Evolutionary conservation across 2,329 filamentous ascomycete species (phyloP).

Genomic region (Sclerotiophoma versabilis): DNA sequence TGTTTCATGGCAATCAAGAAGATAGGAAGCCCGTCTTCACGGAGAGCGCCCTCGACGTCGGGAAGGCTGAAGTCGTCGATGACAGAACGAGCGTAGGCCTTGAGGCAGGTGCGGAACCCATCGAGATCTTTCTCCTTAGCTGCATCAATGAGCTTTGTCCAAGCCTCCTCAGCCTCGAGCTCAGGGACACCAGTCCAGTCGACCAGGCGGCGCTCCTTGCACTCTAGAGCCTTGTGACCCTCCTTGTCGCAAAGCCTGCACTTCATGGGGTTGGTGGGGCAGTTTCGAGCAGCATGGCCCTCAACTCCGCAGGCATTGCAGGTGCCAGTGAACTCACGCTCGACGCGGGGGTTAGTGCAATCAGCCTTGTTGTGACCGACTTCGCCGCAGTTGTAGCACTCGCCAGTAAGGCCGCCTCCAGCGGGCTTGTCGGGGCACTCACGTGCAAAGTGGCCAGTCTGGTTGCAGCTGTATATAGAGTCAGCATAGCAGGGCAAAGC

Average conservation of each 20-base stretch:
- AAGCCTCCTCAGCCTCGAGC: constrained; percentile 58
- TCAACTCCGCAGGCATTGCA: constrained; percentile 65
- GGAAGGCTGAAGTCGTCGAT: constrained; percentile 50
- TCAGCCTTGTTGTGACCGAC: constrained; percentile 68
- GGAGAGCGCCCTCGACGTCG: constrained; percentile 60
- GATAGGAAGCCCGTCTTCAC: constrained; percentile 55
- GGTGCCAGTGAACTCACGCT: constrained; percentile 60
- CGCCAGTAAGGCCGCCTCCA: constrained; percentile 49
- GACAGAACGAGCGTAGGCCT: constrained; percentile 58
- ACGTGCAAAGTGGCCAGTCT: constrained; percentile 56
- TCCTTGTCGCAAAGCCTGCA: constrained; percentile 63
- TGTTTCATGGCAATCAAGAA: constrained; percentile 61
- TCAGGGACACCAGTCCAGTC: constrained; percentile 54
- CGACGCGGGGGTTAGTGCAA: constrained; percentile 64
- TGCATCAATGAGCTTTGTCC: constrained; percentile 58
- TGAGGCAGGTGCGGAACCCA: constrained; percentile 56
- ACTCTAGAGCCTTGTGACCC: constrained; percentile 58
- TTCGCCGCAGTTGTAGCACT: constrained; percentile 68
- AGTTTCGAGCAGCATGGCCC: constrained; percentile 67
- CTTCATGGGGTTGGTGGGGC: constrained; percentile 63
- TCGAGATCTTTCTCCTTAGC: constrained; percentile 59
- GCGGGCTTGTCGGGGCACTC: constrained; percentile 57
- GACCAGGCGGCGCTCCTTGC: constrained; percentile 51
- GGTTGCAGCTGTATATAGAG: constrained; percentile 47
- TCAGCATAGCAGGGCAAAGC: constrained; percentile 31